Base-by-base conservation (phyloP, 768 basidiomycete genomes). In the Omphalotus guepiniiformis region DNA sequence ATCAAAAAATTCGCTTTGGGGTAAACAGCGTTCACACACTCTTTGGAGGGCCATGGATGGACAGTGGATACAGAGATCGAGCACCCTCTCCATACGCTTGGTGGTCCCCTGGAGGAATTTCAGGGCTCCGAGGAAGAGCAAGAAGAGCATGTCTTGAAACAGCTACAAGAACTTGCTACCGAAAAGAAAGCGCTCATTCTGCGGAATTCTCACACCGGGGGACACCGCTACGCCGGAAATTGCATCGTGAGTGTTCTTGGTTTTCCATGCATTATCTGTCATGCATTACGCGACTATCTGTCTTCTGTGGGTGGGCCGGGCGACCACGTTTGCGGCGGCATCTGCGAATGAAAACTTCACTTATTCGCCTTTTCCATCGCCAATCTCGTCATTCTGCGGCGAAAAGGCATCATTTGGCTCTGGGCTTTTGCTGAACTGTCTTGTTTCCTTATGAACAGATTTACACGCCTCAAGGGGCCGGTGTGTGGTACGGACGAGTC, bases 401-500 rank as follows among this genome's bases (percentile, higher is more conserved):
- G 13, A 21, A 11, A 11, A 11, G 12, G n/a, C 9, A 9, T 9
- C 30, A 3, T 3, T 22, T 21, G 26, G 12, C 50, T 3, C 39
- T 39, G 34, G 27, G 51, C 15, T 46, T 39, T 30, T 21, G 16
- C 40, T 18, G 28, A 37, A 41, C 9, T 26, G 29, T 26, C 11
- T 16, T 9, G 9, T 34, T 34, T n/a, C 30, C 11, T 9, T n/a
- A n/a, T n/a, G n/a, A n/a, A 8, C 57, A 93, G 88, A 89, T 97
- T 59, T 85, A 90, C 64, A 89, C 83, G 38, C 93, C 93, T 0
- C 77, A 82, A 48, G 93, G 93, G 18, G 78, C 88, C 19, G 82
- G 83, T 30, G 76, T 97, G 23, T 97, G 93, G 85, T 97, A 97
- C 58, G 95, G 95, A 18, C 83, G 95, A 21, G 93, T 96, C 5